phyloP scores from a whole-genome alignment of 2,329 filamentous ascomycete genomes.

The Tetracladium maxilliforme region DNA sequence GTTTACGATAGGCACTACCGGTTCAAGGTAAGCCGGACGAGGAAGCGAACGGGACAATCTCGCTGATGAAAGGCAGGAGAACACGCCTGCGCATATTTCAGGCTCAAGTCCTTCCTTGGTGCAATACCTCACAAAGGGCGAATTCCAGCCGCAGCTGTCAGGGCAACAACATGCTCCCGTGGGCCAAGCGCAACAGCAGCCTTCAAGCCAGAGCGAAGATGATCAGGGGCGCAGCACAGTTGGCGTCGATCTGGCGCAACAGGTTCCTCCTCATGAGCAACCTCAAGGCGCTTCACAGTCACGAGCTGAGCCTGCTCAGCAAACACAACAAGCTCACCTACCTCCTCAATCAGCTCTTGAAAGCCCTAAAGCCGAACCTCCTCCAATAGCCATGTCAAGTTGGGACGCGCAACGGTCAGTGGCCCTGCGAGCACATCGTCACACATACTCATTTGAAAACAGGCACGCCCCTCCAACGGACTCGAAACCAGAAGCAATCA shows the following conservation, averaged over 20 bases:
- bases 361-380: constrained; percentile 12
- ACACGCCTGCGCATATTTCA: constrained; percentile 9
- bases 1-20: constrained; percentile 82
- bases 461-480: constrained; percentile 39
- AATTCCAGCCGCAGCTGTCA: constrained; percentile 15
- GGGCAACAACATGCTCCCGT: no score
- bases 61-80: constrained; percentile 6
- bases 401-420: constrained; percentile 34
- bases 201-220: constrained; percentile 17
- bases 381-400: no score
- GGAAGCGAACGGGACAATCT: constrained; percentile 3
- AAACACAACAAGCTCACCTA: constrained; percentile 4
- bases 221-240: no score
- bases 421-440: constrained; percentile 19
- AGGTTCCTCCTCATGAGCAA: no score
- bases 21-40: constrained; percentile 25
- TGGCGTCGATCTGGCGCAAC: no score
- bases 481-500: constrained; percentile 71
- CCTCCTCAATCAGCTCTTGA: constrained; percentile 7
- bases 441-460: constrained; percentile 12
- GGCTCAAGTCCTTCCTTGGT: constrained; percentile 9
- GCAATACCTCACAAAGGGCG: constrained; percentile 16
- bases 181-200: constrained; percentile 6
- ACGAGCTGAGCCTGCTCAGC: no score
- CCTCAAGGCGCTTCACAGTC: no score